Base-by-base conservation (phyloP, 2,329 filamentous ascomycete species). In the Penicillium rolfsii region DNA sequence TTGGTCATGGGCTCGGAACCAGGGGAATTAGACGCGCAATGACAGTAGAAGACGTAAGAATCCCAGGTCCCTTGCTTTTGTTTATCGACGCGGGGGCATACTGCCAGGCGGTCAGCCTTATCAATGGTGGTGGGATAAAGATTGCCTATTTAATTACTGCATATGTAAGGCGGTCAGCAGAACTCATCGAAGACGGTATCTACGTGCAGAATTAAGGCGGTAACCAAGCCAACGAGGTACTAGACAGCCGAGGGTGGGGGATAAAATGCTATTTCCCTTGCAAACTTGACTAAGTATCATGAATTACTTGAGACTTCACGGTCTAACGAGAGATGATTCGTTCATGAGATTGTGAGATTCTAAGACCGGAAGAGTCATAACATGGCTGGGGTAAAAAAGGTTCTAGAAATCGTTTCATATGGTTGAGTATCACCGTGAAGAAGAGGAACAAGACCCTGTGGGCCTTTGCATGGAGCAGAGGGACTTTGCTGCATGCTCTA, bases 61-160 rank as follows among this genome's bases (percentile, higher is more conserved):
- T 55, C 24, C 22, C 26, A 58, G 48, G 5, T 26, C 64, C 70
- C 68, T 73, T 70, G 69, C 68, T 57, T 71, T 50, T 69, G 67
- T 69, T 69, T 66, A 69, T 65, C 70, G 57, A 68, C 67, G 71
- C 67, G 72, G 72, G 72, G 72, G n/a, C 59, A 45, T 74, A 72
- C 60, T 74, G 73, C 72, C 72, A 40, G 67, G 68, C 70, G 71
- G 70, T 68, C 22, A 55, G 48, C 19, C 58, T 62, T 64, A 64
- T 69, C 64, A 60, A 12, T 24, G 56, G 65, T 60, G 58, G 61
- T 58, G 58, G 36, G 38, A 19, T 41, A 9, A 24, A 38, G 5
- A 52, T 26, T 56, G 49, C 22, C 52, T 61, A 52, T 40, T 8
- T 9, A 38, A 38, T 19, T 24, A 24, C 33, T 14, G 16, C 6